Conservation (phyloP, 148 eudicot genomes). For the Vaccinium darrowii region DNA sequence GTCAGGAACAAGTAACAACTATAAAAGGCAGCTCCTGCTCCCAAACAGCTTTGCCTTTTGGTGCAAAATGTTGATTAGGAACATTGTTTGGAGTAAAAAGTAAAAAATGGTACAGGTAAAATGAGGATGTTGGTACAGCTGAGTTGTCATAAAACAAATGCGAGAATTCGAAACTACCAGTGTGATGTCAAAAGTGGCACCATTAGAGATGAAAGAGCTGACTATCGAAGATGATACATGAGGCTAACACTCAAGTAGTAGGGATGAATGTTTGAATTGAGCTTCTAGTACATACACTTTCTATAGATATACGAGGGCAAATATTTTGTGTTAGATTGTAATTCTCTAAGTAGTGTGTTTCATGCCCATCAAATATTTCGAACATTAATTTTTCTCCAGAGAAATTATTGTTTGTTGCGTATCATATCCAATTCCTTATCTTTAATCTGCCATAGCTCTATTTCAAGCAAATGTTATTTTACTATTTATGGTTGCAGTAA, state of each 20-base stretch:
- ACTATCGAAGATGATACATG: neutral
- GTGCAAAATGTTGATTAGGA: neutral
- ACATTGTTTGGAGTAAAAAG: too few species aligned
- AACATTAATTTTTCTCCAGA: neutral
- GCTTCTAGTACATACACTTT: neutral
- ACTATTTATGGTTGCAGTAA: neutral
- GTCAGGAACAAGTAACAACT: too few species aligned
- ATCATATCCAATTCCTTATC: neutral
- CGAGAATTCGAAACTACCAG: neutral
- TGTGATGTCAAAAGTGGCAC: neutral
- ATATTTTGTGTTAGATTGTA: neutral
- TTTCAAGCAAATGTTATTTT: neutral
- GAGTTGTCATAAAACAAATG: neutral
- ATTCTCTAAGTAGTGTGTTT: neutral
- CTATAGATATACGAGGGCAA: neutral
- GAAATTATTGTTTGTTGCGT: neutral
- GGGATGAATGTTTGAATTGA: neutral
- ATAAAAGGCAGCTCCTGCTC: too few species aligned
- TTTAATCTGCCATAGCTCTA: neutral
- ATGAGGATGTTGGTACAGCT: neutral
- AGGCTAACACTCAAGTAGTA: neutral
- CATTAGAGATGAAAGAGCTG: neutral
- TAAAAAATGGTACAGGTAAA: neutral
- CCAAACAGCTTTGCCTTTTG: too few species aligned
- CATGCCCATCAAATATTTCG: neutral